Evolutionary conservation across 2,329 filamentous ascomycete species (phyloP).

Genomic region (Xylaria sp.): DNA sequence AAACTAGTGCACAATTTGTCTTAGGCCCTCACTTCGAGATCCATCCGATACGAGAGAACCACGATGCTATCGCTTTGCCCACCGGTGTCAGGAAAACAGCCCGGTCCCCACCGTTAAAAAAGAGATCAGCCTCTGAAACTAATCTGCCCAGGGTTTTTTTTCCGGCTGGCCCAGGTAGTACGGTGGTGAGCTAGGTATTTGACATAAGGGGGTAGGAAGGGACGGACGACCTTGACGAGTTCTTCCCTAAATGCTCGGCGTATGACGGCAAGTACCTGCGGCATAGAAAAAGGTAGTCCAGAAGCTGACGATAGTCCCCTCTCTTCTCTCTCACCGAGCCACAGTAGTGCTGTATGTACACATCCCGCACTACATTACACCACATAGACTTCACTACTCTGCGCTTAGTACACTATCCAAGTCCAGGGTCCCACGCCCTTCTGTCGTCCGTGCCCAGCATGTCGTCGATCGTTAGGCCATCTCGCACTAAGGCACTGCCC

Average conservation of each 20-base stretch:
- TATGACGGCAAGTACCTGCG: slow-evolving; percentile 29
- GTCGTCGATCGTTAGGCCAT: slow-evolving; percentile 17
- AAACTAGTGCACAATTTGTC: neutral
- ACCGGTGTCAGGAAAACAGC: slow-evolving; percentile 28
- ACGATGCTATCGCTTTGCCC: slow-evolving; percentile 20
- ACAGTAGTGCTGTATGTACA: no score
- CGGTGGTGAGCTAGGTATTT: slow-evolving; percentile 5
- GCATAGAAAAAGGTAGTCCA: slow-evolving; percentile 35
- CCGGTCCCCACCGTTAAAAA: slow-evolving; percentile 33
- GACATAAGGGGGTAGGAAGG: slow-evolving; percentile 6
- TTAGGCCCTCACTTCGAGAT: slow-evolving; percentile 3
- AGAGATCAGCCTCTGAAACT: slow-evolving; percentile 37
- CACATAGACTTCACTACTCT: no score
- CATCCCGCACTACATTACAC: no score
- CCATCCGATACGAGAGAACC: slow-evolving; percentile 21
- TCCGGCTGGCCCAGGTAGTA: slow-evolving; percentile 9
- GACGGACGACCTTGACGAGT: neutral
- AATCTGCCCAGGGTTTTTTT: slow-evolving; percentile 17
- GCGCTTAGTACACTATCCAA: neutral
- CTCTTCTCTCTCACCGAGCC: no score
- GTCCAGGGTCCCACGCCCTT: slow-evolving; percentile 17
- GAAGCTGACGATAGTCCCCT: slow-evolving; percentile 25
- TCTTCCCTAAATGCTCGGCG: slow-evolving; percentile 22
- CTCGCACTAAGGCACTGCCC: neutral
- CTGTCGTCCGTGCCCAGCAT: slow-evolving; percentile 22